Percentiles rank a stretch among this genome's conserved stretches.
Evolutionary conservation across 108 stramenopile species (phyloP).

Genomic region (Phaeodactylum tricornutum): DNA sequence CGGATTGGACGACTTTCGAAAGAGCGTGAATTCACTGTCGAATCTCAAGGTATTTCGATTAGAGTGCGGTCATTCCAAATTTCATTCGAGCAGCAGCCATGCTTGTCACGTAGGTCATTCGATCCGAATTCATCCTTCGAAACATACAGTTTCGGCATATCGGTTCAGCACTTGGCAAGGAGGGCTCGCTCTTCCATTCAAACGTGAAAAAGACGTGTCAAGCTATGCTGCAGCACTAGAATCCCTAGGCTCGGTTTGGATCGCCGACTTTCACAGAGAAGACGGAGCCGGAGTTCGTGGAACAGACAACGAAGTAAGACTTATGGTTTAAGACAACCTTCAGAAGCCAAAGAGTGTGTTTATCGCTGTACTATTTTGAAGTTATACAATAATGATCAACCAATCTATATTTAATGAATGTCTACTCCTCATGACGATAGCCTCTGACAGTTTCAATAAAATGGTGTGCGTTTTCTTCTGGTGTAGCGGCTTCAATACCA

Average conservation of each 20-base stretch:
- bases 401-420: neutral
- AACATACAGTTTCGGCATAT: neutral
- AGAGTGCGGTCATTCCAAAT: conserved; percentile 46
- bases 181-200: neutral
- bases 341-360: too few species aligned
- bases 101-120: conserved; percentile 49
- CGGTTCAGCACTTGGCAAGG: too few species aligned
- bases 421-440: conserved; percentile 65
- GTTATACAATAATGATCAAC: neutral
- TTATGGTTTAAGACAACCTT: neutral
- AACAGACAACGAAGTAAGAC: neutral
- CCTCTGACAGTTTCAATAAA: conserved; percentile 94
- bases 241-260: neutral
- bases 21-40: conserved; percentile 50
- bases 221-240: neutral
- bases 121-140: conserved; percentile 2
- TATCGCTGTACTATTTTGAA: too few species aligned
- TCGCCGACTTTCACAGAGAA: neutral
- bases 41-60: conserved; percentile 57
- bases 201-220: neutral
- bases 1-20: conserved; percentile 49
- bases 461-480: conserved; percentile 91
- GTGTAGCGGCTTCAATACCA: conserved; percentile 93
- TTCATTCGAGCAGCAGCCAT: conserved; percentile 21
- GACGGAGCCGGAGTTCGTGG: conserved; percentile 3